These are phyloP conservation scores for Suillus placidus DNA, from an alignment of 768 basidiomycete genomes.

Conservation along the genomic window DNA sequence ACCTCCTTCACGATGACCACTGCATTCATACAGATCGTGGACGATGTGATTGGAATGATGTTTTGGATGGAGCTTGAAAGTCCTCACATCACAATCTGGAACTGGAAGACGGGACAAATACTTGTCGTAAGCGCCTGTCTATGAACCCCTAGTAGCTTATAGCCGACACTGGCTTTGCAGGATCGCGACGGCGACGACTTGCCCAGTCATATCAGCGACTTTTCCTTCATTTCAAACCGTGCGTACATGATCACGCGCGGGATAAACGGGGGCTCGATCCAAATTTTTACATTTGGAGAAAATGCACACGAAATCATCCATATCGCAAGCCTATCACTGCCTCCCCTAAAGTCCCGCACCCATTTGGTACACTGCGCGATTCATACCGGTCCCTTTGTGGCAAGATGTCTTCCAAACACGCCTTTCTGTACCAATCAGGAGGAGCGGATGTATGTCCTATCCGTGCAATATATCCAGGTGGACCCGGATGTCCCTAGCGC, in stretches of 20 bases:
- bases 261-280: slow-evolving; percentile 39
- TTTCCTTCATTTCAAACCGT: slow-evolving; percentile 48
- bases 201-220: slow-evolving; percentile 40
- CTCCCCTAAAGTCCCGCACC: slow-evolving; percentile 13
- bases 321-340: slow-evolving; percentile 20
- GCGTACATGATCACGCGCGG: slow-evolving; percentile 46
- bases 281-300: slow-evolving; percentile 43
- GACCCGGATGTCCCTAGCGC: slow-evolving; percentile 10
- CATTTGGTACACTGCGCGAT: slow-evolving; percentile 24
- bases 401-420: slow-evolving; percentile 22
- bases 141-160: not conserved
- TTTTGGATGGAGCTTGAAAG: slow-evolving; percentile 32
- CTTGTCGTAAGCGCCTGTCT: slow-evolving; percentile 44
- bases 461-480: slow-evolving; percentile 25
- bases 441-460: slow-evolving; percentile 25
- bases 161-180: slow-evolving; percentile 25
- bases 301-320: slow-evolving; percentile 20
- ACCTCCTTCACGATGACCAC: slow-evolving; percentile 26
- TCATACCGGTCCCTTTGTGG: slow-evolving; percentile 40
- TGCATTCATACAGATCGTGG: slow-evolving; percentile 52
- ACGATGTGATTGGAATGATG: slow-evolving; percentile 56
- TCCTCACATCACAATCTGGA: slow-evolving; percentile 44
- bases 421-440: slow-evolving; percentile 31
- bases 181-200: slow-evolving; percentile 26
- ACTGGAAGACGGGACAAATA: slow-evolving; percentile 49